phyloP scores from a whole-genome alignment of 306 rosid genomes.

The Trichosanthes cucumerina region DNA sequence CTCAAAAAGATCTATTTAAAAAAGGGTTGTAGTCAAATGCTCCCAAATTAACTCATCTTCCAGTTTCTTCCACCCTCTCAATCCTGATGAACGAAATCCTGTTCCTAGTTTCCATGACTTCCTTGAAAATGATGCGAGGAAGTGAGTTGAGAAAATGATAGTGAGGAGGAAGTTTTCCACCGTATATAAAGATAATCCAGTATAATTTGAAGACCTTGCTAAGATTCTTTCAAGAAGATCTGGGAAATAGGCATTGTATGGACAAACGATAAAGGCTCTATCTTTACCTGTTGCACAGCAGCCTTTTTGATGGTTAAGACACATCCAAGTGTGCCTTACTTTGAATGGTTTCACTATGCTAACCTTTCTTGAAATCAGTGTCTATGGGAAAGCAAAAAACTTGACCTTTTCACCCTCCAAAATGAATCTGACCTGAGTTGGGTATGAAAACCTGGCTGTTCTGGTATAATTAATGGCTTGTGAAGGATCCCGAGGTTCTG shows the following conservation, averaged over 20 bases:
- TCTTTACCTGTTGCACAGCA: neutral
- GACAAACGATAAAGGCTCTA: neutral
- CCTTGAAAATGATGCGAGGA: neutral
- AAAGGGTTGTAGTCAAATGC: neutral
- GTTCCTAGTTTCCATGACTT: neutral
- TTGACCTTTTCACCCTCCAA: no score
- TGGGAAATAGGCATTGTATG: neutral
- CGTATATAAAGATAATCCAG: neutral
- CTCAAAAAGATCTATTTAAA: neutral
- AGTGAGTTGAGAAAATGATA: neutral
- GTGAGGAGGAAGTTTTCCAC: neutral
- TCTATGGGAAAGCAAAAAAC: no score
- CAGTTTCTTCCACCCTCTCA: neutral
- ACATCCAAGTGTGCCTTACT: neutral
- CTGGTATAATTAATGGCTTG: neutral
- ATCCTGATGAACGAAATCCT: neutral
- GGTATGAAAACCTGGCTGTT: neutral
- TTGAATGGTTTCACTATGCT: neutral
- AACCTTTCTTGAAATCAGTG: neutral
- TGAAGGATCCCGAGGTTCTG: neutral
- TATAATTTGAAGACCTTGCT: neutral
- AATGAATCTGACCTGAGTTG: neutral
- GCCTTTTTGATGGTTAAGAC: no score
- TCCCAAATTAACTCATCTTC: neutral
- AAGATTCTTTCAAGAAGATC: neutral